Evolutionary conservation across 352 stramenopile genomes (phyloP), one percentile per base, ranked within the genome.

Genomic region (Peronospora tabacina): DNA sequence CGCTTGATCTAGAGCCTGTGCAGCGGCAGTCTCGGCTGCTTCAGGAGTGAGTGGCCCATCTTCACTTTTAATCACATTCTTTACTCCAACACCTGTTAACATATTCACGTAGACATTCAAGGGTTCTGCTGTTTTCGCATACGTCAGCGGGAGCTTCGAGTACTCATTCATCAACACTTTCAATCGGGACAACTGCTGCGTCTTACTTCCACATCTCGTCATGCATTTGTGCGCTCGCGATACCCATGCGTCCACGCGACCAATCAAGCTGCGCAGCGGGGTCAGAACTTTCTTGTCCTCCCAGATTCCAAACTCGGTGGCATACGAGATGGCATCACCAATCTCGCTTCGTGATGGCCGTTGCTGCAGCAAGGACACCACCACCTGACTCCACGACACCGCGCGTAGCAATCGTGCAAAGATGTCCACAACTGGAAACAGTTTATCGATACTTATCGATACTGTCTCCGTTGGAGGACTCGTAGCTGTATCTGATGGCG

Each of bases 91-190:
- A 4, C 59, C 55, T n/a, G 42, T 41, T 20, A 70, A 43, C 33
- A 65, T 13, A n/a, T 68, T 64, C 8, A 75, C 41, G 10, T 76
- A 80, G 3, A 39, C 45, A 43, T 79, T 49, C 24, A 87, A 58
- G 8, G 61, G 62, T 15, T 59, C 44, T 35, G 62, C 61, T 2
- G 60, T 58, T n/a, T 67, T 47, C 8, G 49, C 43, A 40, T 66
- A 90, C 10, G 83, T 90, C 16, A 94, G 49, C 12, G 83, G 83
- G 11, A 94, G 70, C 58, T 94, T 94, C 24, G 81, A 86, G 62
- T 94, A 94, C 48, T 94, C 83, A 52, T 93, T 94, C 60, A 93
- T 60, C 11, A 93, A 55, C 20, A 70, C 45, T 42, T 90, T 89
- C 36, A 92, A 49, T 2, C 77, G 68, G 2, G 73, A 54, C 15